Evolutionary conservation across 208 protist species (phyloP), one percentile per base, ranked within the genome.

Genomic region (Porcisia hertigi): DNA sequence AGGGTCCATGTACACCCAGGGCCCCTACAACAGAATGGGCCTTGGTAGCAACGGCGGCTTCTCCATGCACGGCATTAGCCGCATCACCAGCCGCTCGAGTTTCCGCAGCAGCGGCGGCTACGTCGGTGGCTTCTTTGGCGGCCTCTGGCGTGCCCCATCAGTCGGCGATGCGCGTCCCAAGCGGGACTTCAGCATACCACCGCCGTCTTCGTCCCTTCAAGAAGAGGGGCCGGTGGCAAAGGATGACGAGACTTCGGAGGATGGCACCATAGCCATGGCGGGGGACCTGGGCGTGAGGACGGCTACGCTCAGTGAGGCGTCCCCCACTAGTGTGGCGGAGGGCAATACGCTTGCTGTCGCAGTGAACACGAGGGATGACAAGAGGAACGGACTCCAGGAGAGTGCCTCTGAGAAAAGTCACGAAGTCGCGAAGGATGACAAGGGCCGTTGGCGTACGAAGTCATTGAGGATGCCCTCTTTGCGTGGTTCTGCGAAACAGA

Each of bases 51-150:
- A 43, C 69, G 76, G 76, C 69, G 76, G 76, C 69, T 70, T 65
- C 57, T 72, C 55, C 60, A 82, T 89, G 78, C 86, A 89, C 79
- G 79, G 82, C 49, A 52, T 84, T 47, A 79, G 79, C 71, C 71
- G 57, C 81, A 57, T 43, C 49, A 57, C 52, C 43, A 77, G 70
- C 58, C 71, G 72, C 58, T 47, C 73, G 47, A 74, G 73, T 43
- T 75, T 79, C 52, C 76, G 54, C 71, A 77, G 77, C 71, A 84
- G 49, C 36, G 71, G 73, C 59, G 80, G 82, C 53, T 82, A 82
- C 73, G 58, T 77, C 9, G 84, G 80, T 25, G 84, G 84, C 39
- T 81, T 77, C 77, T 73, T 75, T 25, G 84, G 80, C 12, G 80
- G 84, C 4, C 80, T 88, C 25, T 88, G 78, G 72, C 80, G 76